Evolutionary conservation across 2,329 filamentous ascomycete genomes (phyloP), one percentile per base, ranked within the genome.

Genomic region (Dendrostoma leiphaemia): DNA sequence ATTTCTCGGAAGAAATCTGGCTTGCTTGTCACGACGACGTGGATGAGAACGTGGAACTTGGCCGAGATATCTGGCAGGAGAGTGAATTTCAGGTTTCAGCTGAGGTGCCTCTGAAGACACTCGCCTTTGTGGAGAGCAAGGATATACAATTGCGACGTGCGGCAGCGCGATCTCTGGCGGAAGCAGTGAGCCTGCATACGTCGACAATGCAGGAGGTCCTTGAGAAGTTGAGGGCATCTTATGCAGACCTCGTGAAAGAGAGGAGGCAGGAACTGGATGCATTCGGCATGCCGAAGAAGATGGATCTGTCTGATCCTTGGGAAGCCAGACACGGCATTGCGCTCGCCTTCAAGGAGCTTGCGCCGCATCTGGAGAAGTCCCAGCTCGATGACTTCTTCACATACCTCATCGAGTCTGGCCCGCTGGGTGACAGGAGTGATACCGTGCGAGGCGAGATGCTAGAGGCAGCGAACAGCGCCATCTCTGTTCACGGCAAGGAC

Each of bases 251-350:
- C 60, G 88, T 90, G 6, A 95, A 94, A 68, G 89, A 91, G 2
- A 85, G 88, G 56, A 83, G 88, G 44, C 90, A 91, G 10, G 86
- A 93, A 64, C 85, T 93, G 35, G 93, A 99, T 67, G 88, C 93
- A 60, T 97, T 91, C 67, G 94, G 95, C 51, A 96, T 99, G 89
- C 89, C 91, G 3, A 88, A 85, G 65, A 97, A 96, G 73, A 85
- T 88, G 66, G 90, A 97, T 61, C 76, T 91, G 10, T 82, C 88
- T 5, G 94, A 99, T 71, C 89, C 88, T 2, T 99, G 93, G 93
- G 91, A 97, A 69, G 83, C 84, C 12, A 83, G 95, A 61, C 92
- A 96, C 65, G 94, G 94, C 51, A 87, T 97, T 63, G 93, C 91
- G 8, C 80, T 91, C 21, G 87, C 91, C 2, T 95, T 96, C 73